These are phyloP conservation scores for Aphanomyces astaci DNA, from an alignment of 352 stramenopile species.

Conservation along the genomic window DNA sequence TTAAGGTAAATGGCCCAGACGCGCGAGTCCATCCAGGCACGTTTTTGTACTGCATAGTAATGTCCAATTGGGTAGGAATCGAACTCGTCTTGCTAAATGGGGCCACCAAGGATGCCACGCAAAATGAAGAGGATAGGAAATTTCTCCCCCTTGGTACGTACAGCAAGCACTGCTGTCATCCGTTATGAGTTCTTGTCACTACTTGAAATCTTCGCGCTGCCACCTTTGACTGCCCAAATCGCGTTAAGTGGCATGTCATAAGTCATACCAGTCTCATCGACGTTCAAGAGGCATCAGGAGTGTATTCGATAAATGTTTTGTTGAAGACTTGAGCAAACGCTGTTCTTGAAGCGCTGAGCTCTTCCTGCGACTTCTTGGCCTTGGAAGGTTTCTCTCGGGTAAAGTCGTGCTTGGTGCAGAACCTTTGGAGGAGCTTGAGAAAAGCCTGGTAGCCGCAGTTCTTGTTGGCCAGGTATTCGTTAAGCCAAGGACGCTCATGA, in stretches of 20 bases:
- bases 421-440: background rate
- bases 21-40: slow-evolving; percentile 25
- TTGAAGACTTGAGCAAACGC: background rate
- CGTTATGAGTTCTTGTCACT: slow-evolving; percentile 24
- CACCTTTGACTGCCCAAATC: slow-evolving; percentile 21
- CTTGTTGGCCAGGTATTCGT: background rate
- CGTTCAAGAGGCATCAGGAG: background rate
- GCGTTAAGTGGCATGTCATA: slow-evolving; percentile 18
- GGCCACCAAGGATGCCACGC: slow-evolving; percentile 12
- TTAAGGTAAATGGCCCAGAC: background rate
- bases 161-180: slow-evolving; percentile 21
- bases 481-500: background rate
- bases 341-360: background rate
- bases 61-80: slow-evolving; percentile 18
- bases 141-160: slow-evolving; percentile 25
- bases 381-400: background rate
- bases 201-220: background rate
- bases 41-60: slow-evolving; percentile 24
- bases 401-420: background rate
- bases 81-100: slow-evolving; percentile 22
- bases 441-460: background rate
- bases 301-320: background rate
- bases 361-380: background rate
- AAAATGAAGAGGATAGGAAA: slow-evolving; percentile 27
- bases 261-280: slow-evolving; percentile 25